A percentile compares a stretch with the other conserved stretches of the same genome.
Conservation (phyloP, 2,329 filamentous ascomycete species). For the Microdochium paspali region DNA sequence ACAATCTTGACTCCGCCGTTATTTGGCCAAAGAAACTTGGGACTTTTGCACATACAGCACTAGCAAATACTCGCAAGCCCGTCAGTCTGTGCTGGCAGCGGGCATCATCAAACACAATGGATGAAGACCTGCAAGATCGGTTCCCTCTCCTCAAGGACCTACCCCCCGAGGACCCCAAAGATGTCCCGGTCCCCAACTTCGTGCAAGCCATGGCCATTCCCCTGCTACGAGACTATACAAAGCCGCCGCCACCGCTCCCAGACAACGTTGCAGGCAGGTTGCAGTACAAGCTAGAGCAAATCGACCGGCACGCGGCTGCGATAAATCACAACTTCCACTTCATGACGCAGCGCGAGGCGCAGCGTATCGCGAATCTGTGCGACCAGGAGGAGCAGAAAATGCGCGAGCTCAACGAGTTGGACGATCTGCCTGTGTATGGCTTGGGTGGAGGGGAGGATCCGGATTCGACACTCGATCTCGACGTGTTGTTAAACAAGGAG, state of each 20-base stretch:
- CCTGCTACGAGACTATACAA: constrained; percentile 12
- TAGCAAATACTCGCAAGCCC: background rate
- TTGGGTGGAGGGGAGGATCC: background rate
- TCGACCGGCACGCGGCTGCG: constrained; percentile 14
- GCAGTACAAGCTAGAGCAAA: constrained; percentile 6
- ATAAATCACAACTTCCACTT: constrained; percentile 14
- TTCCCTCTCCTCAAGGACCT: constrained; percentile 11
- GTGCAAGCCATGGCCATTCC: constrained; percentile 10
- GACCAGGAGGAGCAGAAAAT: background rate
- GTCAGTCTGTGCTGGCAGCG: background rate
- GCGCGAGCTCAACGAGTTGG: background rate
- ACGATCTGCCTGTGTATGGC: background rate
- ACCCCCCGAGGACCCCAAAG: background rate
- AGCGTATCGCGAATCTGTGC: constrained; percentile 4
- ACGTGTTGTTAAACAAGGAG: background rate
- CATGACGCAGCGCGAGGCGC: constrained; percentile 9
- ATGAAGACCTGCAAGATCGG: constrained; percentile 9
- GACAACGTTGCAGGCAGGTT: constrained; percentile 7
- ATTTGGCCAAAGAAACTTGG: no score
- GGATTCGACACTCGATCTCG: background rate
- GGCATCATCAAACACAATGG: background rate
- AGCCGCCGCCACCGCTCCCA: constrained; percentile 12
- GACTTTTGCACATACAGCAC: no score
- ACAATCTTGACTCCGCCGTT: no score
- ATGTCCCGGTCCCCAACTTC: constrained; percentile 12